Percentiles rank a stretch among this genome's conserved stretches.
Evolutionary conservation across 2,329 filamentous ascomycete species (phyloP).

Genomic region (Colletotrichum salicis): DNA sequence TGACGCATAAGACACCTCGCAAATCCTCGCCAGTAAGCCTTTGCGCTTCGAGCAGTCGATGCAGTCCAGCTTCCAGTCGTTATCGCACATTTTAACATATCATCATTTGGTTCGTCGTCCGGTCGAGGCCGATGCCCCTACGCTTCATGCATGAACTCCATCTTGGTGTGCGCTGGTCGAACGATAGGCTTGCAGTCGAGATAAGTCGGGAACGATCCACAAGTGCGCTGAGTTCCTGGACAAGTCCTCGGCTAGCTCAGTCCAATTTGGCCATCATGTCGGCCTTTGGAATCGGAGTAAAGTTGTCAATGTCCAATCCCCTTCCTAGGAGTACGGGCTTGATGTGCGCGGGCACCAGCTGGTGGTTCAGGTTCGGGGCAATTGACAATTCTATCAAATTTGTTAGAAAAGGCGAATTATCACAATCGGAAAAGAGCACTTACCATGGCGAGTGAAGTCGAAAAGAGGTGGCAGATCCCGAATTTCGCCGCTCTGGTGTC

Average conservation of each 20-base stretch:
- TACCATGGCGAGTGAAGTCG: slow-evolving; percentile 94
- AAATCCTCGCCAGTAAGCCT: slow-evolving; percentile 37
- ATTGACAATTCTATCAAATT: slow-evolving; percentile 87
- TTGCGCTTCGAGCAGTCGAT: slow-evolving; percentile 38
- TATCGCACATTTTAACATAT: slow-evolving; percentile 39
- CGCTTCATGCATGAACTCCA: slow-evolving; percentile 42
- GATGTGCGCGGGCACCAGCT: slow-evolving; percentile 87
- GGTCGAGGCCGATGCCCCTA: slow-evolving; percentile 22
- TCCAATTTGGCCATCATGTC: slow-evolving; percentile 99
- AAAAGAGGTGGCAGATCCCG: slow-evolving; percentile 90
- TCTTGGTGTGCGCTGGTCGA: slow-evolving; percentile 43
- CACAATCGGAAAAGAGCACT: slow-evolving; percentile 45
- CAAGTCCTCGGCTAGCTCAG: slow-evolving; percentile 65
- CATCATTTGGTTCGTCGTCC: slow-evolving; percentile 30
- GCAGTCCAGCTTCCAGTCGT: slow-evolving; percentile 29
- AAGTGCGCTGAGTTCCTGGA: slow-evolving; percentile 40
- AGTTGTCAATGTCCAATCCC: slow-evolving; percentile 92
- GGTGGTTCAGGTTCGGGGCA: slow-evolving; percentile 84
- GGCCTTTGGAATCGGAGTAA: slow-evolving; percentile 89
- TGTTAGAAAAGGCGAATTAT: slow-evolving; percentile 22
- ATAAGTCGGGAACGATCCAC: slow-evolving; percentile 35
- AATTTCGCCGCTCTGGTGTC: slow-evolving; percentile 82
- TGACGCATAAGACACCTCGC: slow-evolving; percentile 24
- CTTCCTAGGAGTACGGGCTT: slow-evolving; percentile 77
- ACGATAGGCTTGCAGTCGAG: slow-evolving; percentile 26